phyloP scores from a whole-genome alignment of 2,329 filamentous ascomycete species.

The Ascochyta lentis region DNA sequence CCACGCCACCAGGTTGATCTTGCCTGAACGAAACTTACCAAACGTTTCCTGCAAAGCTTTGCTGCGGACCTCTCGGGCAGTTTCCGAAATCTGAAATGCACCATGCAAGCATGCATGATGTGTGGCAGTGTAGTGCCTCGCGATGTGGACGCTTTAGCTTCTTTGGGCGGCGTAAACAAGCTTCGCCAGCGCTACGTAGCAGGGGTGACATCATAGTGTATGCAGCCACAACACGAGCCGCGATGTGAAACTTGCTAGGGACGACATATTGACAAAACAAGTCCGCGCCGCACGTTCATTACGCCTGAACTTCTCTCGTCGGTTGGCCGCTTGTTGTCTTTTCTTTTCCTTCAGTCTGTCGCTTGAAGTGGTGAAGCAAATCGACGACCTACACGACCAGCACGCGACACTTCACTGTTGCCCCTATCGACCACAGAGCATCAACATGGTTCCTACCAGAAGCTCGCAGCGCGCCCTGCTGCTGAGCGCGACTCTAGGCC shows the following conservation, averaged over 20 bases:
- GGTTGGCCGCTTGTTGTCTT: background rate
- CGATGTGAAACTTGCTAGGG: conserved; percentile 16
- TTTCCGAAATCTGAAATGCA: background rate
- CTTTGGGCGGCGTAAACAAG: conserved; percentile 9
- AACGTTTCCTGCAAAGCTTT: background rate
- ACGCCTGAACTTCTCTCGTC: background rate
- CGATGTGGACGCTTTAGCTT: conserved; percentile 5
- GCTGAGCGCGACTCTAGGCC: conserved; percentile 27
- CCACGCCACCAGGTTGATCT: background rate
- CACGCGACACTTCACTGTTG: background rate
- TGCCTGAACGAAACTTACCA: background rate
- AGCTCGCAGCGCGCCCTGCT: conserved; percentile 30
- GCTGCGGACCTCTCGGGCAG: background rate
- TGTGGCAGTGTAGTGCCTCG: background rate
- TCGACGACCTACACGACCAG: background rate
- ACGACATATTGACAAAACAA: conserved; percentile 5
- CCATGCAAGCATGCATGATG: conserved; percentile 1
- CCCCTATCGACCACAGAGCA: conserved; percentile 4
- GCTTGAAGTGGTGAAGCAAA: background rate
- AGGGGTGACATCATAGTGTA: conserved; percentile 12
- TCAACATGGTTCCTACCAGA: conserved; percentile 24
- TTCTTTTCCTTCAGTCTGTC: background rate
- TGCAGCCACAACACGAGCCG: conserved; percentile 12
- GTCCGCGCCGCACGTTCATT: background rate
- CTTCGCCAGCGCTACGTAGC: conserved; percentile 1